Conservation (phyloP, 257 asterid species). For the Pogostemon cablin region DNA sequence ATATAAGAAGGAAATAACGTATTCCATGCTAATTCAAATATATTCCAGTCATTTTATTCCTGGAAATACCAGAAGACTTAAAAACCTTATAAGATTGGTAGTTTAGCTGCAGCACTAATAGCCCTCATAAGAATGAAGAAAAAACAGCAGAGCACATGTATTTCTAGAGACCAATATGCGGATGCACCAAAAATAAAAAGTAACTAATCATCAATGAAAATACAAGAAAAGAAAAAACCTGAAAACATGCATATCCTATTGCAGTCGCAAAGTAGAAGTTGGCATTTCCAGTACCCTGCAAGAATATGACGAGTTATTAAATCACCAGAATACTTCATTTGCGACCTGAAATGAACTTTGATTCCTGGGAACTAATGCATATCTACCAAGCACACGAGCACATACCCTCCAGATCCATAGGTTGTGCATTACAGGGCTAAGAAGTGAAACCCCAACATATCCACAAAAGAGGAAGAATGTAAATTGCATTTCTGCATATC, state of each 20-base stretch:
- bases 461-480: constrained; percentile 94
- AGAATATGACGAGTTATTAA: constrained; percentile 26
- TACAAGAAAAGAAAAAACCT: constrained; percentile 52
- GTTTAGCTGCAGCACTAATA: background rate
- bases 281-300: constrained; percentile 99
- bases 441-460: constrained; percentile 83
- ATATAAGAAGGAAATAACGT: background rate
- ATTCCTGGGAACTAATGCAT: constrained; percentile 25
- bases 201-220: constrained; percentile 18
- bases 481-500: constrained; percentile 77
- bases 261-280: constrained; percentile 97
- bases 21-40: constrained; percentile 8
- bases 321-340: constrained; percentile 13
- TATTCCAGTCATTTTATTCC: background rate
- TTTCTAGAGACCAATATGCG: background rate
- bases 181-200: background rate
- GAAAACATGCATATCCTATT: constrained; percentile 92
- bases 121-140: background rate
- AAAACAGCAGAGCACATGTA: background rate
- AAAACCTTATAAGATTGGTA: background rate
- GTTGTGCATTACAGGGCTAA: constrained; percentile 98
- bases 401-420: constrained; percentile 99
- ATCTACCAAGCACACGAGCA: constrained; percentile 29
- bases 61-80: background rate
- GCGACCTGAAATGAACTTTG: background rate